Base-by-base conservation (phyloP, 225 moss, liverwort and hornwort genomes). In the Bryum argenteum region DNA sequence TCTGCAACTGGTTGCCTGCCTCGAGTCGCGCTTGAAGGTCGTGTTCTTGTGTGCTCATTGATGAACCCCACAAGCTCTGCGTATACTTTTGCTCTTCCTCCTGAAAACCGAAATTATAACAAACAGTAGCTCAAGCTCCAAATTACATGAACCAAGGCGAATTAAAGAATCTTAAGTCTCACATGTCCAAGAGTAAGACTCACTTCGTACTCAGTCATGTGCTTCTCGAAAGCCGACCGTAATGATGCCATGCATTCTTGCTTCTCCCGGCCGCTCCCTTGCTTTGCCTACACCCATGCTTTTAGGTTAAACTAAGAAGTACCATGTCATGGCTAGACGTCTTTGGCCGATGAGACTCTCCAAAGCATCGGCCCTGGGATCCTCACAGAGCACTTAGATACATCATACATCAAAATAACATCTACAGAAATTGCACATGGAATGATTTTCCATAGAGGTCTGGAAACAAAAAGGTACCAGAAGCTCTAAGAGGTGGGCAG, bases 151-250 rank as follows among this genome's bases (percentile, higher is more conserved):
- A 39, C 5, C 58, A 65, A 60, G 15, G 21, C n/a, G 8, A 45
- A 22, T 66, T n/a, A 67, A 50, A 3, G 7, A 71, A 0, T 20
- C 52, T 65, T 50, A 50, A 54, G 65, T 33, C 37, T 50, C 28
- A 53, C 23, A 53, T 41, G 23, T 11, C 44, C 19, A 70, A 19
- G 50, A 22, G 66, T 24, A 45, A 70, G 39, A 45, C 76, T 64
- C 63, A 87, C 83, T 71, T 83, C 67, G 21, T 67, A 83, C 50
- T 65, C 67, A 41, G 66, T 57, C 78, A 87, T 80, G 58, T 87
- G 73, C 80, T 81, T 76, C 78, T 87, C 80, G 38, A 87, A 76
- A 40, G 70, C 41, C 9, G 59, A 79, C 37, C 81, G 78, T 65
- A 83, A 55, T 4, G 72, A 73, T 42, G 76, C 80, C 76, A 87